Base-by-base conservation (phyloP, 768 basidiomycete genomes). In the Russula sp. region DNA sequence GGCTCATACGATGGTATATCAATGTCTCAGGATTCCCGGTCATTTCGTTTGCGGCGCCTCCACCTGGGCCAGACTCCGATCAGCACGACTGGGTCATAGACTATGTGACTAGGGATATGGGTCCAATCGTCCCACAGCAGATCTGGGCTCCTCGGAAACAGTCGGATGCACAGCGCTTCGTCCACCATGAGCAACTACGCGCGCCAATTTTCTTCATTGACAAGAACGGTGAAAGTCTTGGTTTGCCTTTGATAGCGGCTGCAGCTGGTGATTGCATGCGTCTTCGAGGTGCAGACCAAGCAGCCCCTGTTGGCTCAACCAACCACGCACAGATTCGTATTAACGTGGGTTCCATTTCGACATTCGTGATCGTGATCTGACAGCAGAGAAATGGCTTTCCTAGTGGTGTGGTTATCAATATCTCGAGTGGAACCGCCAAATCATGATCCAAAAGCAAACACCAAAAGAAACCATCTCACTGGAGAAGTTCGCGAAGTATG, bases 311-410 rank as follows among this genome's bases (percentile, higher is more conserved):
- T 10, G 62, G 39, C 45, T 0, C 46, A 2, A 36, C 45, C 18
- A 4, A 20, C 18, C 56, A 63, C 22, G 46, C 62, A 36, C 52
- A 63, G 20, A 63, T 63, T 59, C 62, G 62, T 18, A 59, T 63
- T 22, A 45, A 45, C 4, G 62, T 63, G 22, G 49, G 57, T 11
- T 35, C 18, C 7, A 32, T 36, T 35, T 54, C 5, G 1, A 7
- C 20, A 11, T 16, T 36, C 32, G 38, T 36, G 7, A 42, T 5
- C 16, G 10, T 6, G 10, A 11, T 22, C 14, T 32, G 39, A 49
- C 29, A 7, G 5, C 22, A 18, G 1, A 1, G 6, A 42, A 29
- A 9, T 18, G 4, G 9, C 34, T 1, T 55, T 29, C 46, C 29
- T 32, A 63, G 62, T 63, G 62, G 62, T 14, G 13, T 39, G 62